Evolutionary conservation across 176 grass and related monocot species (phyloP).

Genomic region (Tillandsia leiboldiana): DNA sequence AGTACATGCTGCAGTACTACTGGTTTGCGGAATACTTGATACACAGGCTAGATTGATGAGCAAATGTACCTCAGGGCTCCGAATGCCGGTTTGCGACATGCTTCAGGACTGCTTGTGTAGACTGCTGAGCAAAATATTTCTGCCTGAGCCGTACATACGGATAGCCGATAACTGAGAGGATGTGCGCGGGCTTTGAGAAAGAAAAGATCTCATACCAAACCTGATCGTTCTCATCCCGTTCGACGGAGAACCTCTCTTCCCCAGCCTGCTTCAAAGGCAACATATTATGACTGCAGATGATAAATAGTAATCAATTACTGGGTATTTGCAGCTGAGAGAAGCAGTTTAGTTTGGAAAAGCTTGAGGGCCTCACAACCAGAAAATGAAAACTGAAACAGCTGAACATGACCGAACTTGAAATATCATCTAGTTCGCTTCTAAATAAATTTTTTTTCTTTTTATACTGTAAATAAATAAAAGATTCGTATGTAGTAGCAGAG

Average conservation of each 20-base stretch:
- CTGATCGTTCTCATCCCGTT: constrained; percentile 48
- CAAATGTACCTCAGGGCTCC: not conserved
- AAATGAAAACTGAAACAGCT: no score
- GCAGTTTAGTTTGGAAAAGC: no score
- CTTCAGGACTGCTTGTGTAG: constrained; percentile 31
- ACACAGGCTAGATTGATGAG: not conserved
- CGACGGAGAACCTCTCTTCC: constrained; percentile 69
- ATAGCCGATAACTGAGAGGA: constrained; percentile 41
- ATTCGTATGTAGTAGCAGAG: no score
- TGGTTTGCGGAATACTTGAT: not conserved
- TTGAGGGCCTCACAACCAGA: no score
- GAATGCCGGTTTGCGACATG: constrained; percentile 23
- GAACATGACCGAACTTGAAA: no score
- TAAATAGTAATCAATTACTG: no score
- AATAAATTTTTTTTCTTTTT: no score
- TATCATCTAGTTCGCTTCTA: no score
- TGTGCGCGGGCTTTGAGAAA: constrained; percentile 71
- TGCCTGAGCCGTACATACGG: constrained; percentile 67
- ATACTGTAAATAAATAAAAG: no score
- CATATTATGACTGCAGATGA: not conserved
- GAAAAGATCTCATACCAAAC: constrained; percentile 86
- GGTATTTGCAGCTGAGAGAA: no score
- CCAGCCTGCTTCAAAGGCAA: constrained; percentile 40
- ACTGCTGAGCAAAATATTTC: constrained; percentile 47
- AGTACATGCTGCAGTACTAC: no score